Evolutionary conservation across 2,329 filamentous ascomycete species (phyloP).

Genomic region (Coniosporium tulheliwenetii): DNA sequence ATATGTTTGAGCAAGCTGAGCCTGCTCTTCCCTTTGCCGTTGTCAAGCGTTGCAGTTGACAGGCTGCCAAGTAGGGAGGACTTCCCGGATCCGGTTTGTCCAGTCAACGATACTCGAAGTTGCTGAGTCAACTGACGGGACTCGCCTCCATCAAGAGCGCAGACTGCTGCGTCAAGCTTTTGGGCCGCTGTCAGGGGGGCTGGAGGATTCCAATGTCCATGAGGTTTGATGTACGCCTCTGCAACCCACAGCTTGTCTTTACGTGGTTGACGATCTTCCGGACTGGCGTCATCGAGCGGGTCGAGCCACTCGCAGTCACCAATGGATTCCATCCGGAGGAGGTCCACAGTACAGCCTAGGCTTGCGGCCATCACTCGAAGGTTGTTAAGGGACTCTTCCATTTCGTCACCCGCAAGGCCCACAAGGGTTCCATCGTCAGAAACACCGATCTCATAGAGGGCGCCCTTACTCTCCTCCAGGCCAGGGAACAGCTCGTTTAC

Average conservation of each 20-base stretch:
- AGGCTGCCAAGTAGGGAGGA: constrained; percentile 80
- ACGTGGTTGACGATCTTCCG: no score
- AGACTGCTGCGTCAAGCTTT: no score
- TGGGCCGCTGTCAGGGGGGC: background rate
- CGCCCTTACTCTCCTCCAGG: constrained; percentile 82
- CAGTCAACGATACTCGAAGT: constrained; percentile 72
- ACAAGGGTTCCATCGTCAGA: constrained; percentile 86
- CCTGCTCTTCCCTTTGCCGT: constrained; percentile 79
- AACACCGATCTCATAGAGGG: constrained; percentile 91
- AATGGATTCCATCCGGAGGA: constrained; percentile 69
- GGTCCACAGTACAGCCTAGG: constrained; percentile 70
- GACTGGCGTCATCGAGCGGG: constrained; percentile 9
- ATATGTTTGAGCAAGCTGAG: constrained; percentile 80
- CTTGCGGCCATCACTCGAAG: constrained; percentile 84
- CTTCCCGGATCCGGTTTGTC: constrained; percentile 82
- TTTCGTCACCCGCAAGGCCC: constrained; percentile 75
- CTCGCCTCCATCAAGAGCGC: no score
- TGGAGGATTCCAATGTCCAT: constrained; percentile 15
- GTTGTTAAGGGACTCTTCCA: constrained; percentile 79
- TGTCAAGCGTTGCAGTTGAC: constrained; percentile 76
- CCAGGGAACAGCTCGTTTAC: constrained; percentile 49
- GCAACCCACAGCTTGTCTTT: constrained; percentile 59
- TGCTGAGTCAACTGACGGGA: constrained; percentile 27
- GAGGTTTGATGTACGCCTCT: constrained; percentile 75
- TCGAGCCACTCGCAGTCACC: constrained; percentile 69